Percentiles rank a stretch among this genome's conserved stretches.
Conservation (phyloP, 306 rosid species). For the Macrotyloma uniflorum region DNA sequence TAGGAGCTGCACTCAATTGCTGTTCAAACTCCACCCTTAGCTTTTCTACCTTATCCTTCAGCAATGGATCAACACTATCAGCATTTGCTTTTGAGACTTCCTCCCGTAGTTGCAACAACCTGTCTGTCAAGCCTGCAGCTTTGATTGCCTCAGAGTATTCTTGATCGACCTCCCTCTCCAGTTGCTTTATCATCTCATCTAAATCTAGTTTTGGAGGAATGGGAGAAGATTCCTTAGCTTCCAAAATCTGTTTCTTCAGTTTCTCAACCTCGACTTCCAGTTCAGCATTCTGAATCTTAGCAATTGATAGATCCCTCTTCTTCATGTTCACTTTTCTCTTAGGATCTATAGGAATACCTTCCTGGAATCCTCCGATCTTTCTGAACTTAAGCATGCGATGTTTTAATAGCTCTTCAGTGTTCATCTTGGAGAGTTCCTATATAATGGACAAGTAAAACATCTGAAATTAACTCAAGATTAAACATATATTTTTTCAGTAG, state of each 20-base stretch:
- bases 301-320: conserved; percentile 57
- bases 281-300: conserved; percentile 50
- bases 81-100: conserved; percentile 60
- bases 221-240: conserved; percentile 53
- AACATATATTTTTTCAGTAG: conserved; percentile 25
- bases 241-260: conserved; percentile 57
- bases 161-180: conserved; percentile 61
- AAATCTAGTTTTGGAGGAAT: conserved; percentile 48
- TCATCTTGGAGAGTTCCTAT: conserved; percentile 78
- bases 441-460: conserved; percentile 33
- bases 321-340: conserved; percentile 67
- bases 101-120: conserved; percentile 51
- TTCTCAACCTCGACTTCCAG: conserved; percentile 60
- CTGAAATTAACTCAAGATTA: conserved; percentile 25
- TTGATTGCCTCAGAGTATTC: conserved; percentile 70
- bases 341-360: conserved; percentile 79
- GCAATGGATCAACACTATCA: conserved; percentile 52
- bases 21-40: conserved; percentile 62
- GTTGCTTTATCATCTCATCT: conserved; percentile 59
- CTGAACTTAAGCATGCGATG: conserved; percentile 85
- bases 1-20: conserved; percentile 61
- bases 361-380: conserved; percentile 78
- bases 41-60: conserved; percentile 64
- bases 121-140: conserved; percentile 63
- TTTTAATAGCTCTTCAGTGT: conserved; percentile 58